Evolutionary conservation across 257 asterid genomes (phyloP), one percentile per base, ranked within the genome.

Genomic region (Forsythia suspensa): DNA sequence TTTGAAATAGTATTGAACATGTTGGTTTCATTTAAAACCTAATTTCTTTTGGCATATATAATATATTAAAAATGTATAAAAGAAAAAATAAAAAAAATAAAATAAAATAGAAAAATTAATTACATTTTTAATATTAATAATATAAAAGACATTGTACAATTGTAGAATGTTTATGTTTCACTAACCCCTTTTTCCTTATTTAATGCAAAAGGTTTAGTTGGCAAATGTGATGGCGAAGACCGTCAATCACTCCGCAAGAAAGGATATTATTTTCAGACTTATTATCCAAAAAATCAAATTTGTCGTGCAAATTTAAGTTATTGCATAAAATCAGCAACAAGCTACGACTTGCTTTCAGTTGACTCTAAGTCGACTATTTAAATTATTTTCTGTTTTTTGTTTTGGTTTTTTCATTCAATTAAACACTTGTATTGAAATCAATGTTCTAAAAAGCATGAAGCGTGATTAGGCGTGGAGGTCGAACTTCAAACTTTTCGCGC

Each of bases 231-330:
- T 24, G 40, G 70, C 38, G 70, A 3, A 18, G 70, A 29, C 70
- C 70, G 70, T 24, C 39, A 21, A 63, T 63, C 70, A 29, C 70
- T 63, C 70, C 70, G 70, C 39, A 34, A 63, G 70, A 63, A 63
- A 63, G 40, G 70, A 63, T 29, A 24, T 63, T 10, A 21, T 24
- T 16, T 9, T 10, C 39, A 2, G 20, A 63, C 69, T 61, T 57
- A 5, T 61, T 57, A 1, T 20, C 34, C 29, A 63, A 63, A 63
- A 24, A 8, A 1, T 1, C 18, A 63, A 20, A 10, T 10, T 3
- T 21, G 15, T 2, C 38, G 3, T 9, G 1, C 8, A 63, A 63
- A 63, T 10, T 63, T 2, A 63, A 8, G 40, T 10, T 10, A 10
- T 34, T 29, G 70, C 39, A 63, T 11, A 63, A 63, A 57, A 63